A percentile compares a stretch with the other conserved stretches of the same genome.
These are phyloP conservation scores for Tetrahymena malaccensis DNA, from an alignment of 73 alveolate genomes.

Conservation along the genomic window DNA sequence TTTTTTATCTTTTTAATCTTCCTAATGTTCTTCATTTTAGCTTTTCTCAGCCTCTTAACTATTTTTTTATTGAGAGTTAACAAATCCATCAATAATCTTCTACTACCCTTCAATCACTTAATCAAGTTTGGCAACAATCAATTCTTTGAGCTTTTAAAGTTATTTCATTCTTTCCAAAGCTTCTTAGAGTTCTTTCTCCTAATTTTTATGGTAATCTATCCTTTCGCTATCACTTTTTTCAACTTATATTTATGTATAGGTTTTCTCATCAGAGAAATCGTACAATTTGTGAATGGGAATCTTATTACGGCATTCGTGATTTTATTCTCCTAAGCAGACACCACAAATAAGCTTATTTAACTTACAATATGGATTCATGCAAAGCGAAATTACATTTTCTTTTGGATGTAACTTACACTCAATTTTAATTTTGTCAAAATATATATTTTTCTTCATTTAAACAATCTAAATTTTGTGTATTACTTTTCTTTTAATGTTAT, in stretches of 20 bases:
- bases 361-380: not conserved
- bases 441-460: not conserved
- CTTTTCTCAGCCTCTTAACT: not conserved
- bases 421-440: not conserved
- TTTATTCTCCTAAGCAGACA: not conserved
- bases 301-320: not conserved
- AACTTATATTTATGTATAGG: not conserved
- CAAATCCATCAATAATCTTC: not conserved
- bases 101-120: not conserved
- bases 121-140: not conserved
- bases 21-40: not conserved
- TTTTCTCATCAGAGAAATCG: not conserved
- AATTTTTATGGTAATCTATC: not conserved
- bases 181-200: not conserved
- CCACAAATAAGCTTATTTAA: not conserved
- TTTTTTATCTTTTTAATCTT: not conserved
- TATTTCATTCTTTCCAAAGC: not conserved
- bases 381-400: not conserved
- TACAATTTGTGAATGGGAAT: not conserved
- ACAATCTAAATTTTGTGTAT: not conserved
- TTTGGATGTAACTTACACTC: not conserved
- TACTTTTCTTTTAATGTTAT: not conserved
- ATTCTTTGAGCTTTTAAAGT: not conserved
- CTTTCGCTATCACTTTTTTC: not conserved
- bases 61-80: not conserved